Percentiles rank a stretch among this genome's conserved stretches.
Conservation (phyloP, 768 basidiomycete species). For the Podaxis carcinomalis region DNA sequence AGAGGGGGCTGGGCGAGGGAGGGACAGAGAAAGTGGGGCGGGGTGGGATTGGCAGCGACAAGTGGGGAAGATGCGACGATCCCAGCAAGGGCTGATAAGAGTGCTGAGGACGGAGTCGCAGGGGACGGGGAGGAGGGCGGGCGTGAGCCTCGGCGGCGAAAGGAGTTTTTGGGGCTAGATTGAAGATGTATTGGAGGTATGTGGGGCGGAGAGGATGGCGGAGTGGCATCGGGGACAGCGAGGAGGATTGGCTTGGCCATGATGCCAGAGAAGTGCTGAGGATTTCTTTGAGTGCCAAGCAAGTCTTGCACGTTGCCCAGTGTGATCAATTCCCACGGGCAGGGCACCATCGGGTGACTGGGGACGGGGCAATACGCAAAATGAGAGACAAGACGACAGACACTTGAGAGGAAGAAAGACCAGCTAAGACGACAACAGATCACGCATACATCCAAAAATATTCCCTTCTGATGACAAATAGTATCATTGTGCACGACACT, state of each 20-base stretch:
- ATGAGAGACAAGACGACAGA: neutral
- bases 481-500: conserved; percentile 1
- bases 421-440: conserved; percentile 11
- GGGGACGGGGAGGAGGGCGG: conserved; percentile 10
- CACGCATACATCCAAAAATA: conserved; percentile 13
- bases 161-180: neutral
- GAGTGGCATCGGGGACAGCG: conserved; percentile 22
- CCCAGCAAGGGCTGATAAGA: conserved; percentile 51
- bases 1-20: conserved; percentile 24
- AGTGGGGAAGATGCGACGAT: conserved; percentile 46
- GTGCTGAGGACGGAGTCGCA: conserved; percentile 38
- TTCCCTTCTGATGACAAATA: conserved; percentile 13
- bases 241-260: conserved; percentile 54
- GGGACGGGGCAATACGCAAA: neutral
- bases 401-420: conserved; percentile 10
- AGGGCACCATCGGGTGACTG: neutral
- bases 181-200: neutral
- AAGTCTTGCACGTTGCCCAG: conserved; percentile 24
- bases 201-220: conserved; percentile 17
- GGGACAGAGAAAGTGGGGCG: conserved; percentile 63
- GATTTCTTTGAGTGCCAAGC: conserved; percentile 32
- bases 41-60: conserved; percentile 46
- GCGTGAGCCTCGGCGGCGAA: conserved; percentile 10
- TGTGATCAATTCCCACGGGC: neutral
- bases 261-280: conserved; percentile 25